Evolutionary conservation across 805 yeast species (phyloP).

Genomic region (Priceomyces fermenticarens): DNA sequence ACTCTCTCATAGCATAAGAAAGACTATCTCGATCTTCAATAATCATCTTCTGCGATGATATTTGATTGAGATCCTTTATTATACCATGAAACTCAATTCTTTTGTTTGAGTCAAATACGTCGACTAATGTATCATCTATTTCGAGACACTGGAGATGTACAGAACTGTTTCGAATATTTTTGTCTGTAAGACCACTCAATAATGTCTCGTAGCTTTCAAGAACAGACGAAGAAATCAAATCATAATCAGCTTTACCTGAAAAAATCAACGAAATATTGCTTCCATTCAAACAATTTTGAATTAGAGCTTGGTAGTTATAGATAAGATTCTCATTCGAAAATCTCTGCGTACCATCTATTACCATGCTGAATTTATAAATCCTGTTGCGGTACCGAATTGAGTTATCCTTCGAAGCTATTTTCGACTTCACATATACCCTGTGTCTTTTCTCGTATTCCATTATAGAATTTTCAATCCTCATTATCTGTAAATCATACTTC

Average conservation of each 20-base stretch:
- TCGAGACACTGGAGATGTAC: conserved; percentile 9
- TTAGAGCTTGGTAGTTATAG: conserved; percentile 19
- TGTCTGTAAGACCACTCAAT: conserved; percentile 3
- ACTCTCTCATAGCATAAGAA: conserved; percentile 6
- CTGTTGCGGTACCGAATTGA: conserved; percentile 5
- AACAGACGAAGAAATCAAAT: conserved; percentile 7
- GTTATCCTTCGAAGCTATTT: neutral
- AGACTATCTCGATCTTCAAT: conserved; percentile 8
- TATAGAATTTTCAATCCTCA: conserved; percentile 50
- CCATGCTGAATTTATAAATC: conserved; percentile 16
- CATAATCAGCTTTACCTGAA: conserved; percentile 11
- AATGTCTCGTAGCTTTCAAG: conserved; percentile 8
- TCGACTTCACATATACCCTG: conserved; percentile 21
- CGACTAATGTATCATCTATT: conserved; percentile 6
- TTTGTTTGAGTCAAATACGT: conserved; percentile 8
- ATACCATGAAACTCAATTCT: neutral
- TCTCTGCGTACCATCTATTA: conserved; percentile 3
- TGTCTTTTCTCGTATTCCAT: conserved; percentile 25
- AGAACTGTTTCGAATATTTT: conserved; percentile 7
- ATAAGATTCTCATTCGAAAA: conserved; percentile 9
- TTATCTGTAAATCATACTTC: conserved; percentile 35
- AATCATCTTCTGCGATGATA: conserved; percentile 17
- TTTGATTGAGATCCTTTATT: conserved; percentile 1
- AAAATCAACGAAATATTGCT: conserved; percentile 17
- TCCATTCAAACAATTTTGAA: conserved; percentile 15